Evolutionary conservation across 73 alveolate species (phyloP), one percentile per base, ranked within the genome.

Genomic region (Tetrahymena elliotti): DNA sequence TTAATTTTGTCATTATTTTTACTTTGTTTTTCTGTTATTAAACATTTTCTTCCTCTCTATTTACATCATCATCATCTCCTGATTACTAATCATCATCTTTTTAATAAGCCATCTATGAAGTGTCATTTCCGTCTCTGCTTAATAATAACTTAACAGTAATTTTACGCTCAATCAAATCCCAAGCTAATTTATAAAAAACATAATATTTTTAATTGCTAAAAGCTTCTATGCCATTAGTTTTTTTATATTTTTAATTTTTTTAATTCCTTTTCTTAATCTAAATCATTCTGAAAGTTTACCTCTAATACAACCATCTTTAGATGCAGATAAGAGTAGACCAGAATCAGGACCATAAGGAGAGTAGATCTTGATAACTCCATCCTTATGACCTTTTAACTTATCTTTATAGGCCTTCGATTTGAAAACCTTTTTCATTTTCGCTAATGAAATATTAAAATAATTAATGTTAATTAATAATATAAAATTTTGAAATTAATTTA

Each of bases 251-350:
- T 31, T 68, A 2, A 27, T 3, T n/a, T 27, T 68, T 22, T 22
- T 31, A 24, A n/a, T 7, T 31, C 88, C n/a, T 18, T 18, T 68
- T n/a, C 33, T 68, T 4, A 68, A 27, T 18, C n/a, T 5, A n/a
- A 68, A 68, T 31, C n/a, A n/a, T 68, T 16, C 11, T 7, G 88
- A 3, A 16, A 31, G n/a, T 68, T 35, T 88, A 94, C 96, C 93
- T 96, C 97, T 97, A 37, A 97, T 96, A 18, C 96, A 83, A 93
- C 97, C 98, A 93, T 97, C 99, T 84, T 98, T 97, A 24, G 99
- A 97, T 38, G 98, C 99, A 47, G 98, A 95, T 36, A 95, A 68
- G 2, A 97, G 96, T 8, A 94, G 94, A 33, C 96, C 96, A 7
- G 98, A 98, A 35, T 94, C 97, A 54, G 54, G 52, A 16, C 99